Evolutionary conservation across 352 stramenopile species (phyloP).

Genomic region (Phytophthora colocasiae): DNA sequence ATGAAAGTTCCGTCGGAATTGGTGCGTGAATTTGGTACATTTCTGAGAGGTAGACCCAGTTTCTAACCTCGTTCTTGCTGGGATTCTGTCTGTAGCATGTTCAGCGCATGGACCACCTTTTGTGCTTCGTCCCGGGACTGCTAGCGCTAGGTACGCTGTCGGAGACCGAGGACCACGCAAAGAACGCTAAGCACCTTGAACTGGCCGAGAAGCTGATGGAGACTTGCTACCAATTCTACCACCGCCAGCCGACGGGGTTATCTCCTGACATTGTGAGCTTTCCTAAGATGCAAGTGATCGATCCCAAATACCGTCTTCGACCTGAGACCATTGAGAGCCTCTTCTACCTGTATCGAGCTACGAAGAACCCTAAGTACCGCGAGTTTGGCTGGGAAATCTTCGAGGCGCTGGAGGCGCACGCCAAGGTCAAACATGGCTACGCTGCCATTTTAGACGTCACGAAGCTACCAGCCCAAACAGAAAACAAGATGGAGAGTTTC

Average conservation of each 20-base stretch:
- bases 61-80: slow-evolving; percentile 12
- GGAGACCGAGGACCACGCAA: slow-evolving; percentile 56
- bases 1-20: slow-evolving; percentile 59
- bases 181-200: slow-evolving; percentile 85
- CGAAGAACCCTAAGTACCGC: slow-evolving; percentile 93
- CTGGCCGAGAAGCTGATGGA: slow-evolving; percentile 92
- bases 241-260: slow-evolving; percentile 91
- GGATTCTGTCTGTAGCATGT: slow-evolving; percentile 9
- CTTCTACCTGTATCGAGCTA: slow-evolving; percentile 97
- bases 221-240: slow-evolving; percentile 96
- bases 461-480: slow-evolving; percentile 53
- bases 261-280: slow-evolving; percentile 95
- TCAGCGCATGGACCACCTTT: slow-evolving; percentile 96
- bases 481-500: slow-evolving; percentile 99
- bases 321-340: slow-evolving; percentile 97
- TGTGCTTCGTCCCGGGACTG: slow-evolving; percentile 92
- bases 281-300: slow-evolving; percentile 57
- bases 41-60: not conserved
- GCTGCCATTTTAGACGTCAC: slow-evolving; percentile 68
- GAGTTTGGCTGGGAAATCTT: slow-evolving; percentile 98
- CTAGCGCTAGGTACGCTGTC: not conserved
- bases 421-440: slow-evolving; percentile 91
- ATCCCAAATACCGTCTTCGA: slow-evolving; percentile 93
- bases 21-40: slow-evolving; percentile 23
- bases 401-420: slow-evolving; percentile 92